Conservation (phyloP, 306 rosid species). For the Echinosophora koreensis region DNA sequence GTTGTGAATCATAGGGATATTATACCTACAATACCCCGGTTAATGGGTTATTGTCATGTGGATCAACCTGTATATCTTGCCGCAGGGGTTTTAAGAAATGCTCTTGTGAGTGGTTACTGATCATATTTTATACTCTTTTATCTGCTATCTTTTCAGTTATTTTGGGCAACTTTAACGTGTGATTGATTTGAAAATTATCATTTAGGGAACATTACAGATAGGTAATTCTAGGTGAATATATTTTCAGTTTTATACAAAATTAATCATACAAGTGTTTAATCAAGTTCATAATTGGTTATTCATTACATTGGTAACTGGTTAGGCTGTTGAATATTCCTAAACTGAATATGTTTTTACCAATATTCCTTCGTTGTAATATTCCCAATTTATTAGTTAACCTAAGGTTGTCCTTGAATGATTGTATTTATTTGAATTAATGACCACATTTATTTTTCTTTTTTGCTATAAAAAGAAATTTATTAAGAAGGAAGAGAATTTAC, state of each 20-base stretch:
- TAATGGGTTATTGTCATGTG: slow-evolving; percentile 99
- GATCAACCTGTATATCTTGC: slow-evolving; percentile 92
- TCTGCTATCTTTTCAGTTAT: not conserved
- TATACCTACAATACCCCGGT: slow-evolving; percentile 91
- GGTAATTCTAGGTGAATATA: not conserved
- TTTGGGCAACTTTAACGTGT: slow-evolving; percentile 15
- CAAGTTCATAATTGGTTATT: not conserved
- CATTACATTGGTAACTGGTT: not conserved
- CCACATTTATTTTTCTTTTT: too few relatives aligned
- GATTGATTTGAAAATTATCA: slow-evolving; percentile 33
- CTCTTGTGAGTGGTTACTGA: slow-evolving; percentile 65
- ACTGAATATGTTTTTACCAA: not conserved
- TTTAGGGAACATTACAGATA: slow-evolving; percentile 11
- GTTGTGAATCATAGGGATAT: slow-evolving; percentile 98
- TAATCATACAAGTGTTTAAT: not conserved
- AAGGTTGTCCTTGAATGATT: not conserved
- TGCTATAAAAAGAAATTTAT: too few relatives aligned
- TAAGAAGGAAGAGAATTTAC: too few relatives aligned
- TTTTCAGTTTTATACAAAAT: not conserved
- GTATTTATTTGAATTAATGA: slow-evolving; percentile 18
- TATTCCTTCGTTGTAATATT: slow-evolving; percentile 5
- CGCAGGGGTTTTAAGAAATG: slow-evolving; percentile 68
- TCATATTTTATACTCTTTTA: not conserved
- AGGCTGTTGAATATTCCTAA: not conserved
- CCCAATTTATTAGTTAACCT: not conserved